Percentiles rank a stretch among this genome's conserved stretches.
Evolutionary conservation across 495 filamentous ascomycete genomes (phyloP).

Genomic region (Tuber umbilicatum): DNA sequence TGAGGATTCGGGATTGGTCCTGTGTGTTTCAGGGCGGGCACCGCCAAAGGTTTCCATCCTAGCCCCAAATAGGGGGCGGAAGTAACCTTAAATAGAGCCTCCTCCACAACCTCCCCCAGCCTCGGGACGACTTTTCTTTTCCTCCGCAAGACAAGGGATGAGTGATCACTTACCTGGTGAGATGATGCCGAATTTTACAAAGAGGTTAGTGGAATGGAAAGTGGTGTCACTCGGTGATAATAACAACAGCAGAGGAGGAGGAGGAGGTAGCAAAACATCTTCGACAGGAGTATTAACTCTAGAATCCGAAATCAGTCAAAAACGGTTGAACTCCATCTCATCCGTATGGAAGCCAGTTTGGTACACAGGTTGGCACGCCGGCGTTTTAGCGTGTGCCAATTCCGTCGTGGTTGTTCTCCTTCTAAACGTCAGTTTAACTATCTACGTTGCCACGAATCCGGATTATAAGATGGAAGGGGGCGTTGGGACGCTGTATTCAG

Average conservation of each 20-base stretch:
- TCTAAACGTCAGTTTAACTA: neutral
- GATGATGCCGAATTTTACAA: neutral
- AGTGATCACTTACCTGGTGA: neutral
- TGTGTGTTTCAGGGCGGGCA: neutral
- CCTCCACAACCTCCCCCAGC: neutral
- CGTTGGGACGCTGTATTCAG: conserved; percentile 15
- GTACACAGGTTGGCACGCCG: neutral
- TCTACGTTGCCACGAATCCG: conserved; percentile 5
- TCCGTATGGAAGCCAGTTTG: too few relatives aligned
- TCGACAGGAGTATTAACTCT: neutral
- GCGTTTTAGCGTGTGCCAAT: neutral
- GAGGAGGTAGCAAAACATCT: neutral
- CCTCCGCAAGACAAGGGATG: neutral
- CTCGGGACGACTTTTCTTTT: neutral
- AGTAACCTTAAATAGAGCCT: neutral
- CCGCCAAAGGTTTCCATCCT: neutral
- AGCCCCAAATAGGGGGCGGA: neutral
- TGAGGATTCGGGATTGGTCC: too few relatives aligned
- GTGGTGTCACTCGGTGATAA: neutral
- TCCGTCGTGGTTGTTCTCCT: conserved; percentile 1
- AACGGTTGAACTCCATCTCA: neutral
- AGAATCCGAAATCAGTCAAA: neutral
- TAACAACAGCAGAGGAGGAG: neutral
- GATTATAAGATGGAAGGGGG: neutral
- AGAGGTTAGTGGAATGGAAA: neutral